phyloP scores from a whole-genome alignment of 305 asterid species.

The Fraxinus platypoda region DNA sequence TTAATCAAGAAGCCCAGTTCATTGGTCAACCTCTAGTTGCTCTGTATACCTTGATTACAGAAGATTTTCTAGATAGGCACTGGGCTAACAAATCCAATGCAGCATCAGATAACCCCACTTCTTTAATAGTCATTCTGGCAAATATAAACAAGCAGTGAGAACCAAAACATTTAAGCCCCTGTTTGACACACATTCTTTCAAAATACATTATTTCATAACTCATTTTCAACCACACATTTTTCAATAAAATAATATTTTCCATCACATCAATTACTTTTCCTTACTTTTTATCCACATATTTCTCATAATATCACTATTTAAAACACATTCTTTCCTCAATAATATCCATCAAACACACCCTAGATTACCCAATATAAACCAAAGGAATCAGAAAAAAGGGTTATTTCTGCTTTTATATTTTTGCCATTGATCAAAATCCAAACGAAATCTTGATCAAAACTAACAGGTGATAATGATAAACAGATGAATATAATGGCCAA shows the following conservation, averaged over 20 bases:
- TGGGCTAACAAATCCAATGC: constrained; percentile 68
- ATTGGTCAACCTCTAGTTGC: constrained; percentile 11
- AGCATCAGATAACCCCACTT: constrained; percentile 63
- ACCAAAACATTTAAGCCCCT: neutral
- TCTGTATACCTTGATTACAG: constrained; percentile 69
- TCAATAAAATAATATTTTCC: too few relatives aligned
- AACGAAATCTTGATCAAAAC: neutral
- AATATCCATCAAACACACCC: too few relatives aligned
- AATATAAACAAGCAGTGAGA: constrained; percentile 4
- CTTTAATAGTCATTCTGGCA: constrained; percentile 59
- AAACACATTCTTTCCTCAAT: too few relatives aligned
- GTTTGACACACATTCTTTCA: too few relatives aligned
- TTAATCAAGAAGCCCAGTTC: constrained; percentile 21
- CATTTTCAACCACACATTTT: too few relatives aligned
- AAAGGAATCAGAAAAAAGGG: neutral
- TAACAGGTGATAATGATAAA: neutral
- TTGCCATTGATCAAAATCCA: neutral
- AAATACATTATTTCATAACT: too few relatives aligned
- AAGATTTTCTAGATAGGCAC: constrained; percentile 67
- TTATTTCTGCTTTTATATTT: neutral
- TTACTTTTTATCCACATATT: too few relatives aligned
- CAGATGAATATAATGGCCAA: neutral
- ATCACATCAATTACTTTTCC: too few relatives aligned
- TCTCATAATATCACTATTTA: too few relatives aligned
- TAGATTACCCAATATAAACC: constrained; percentile 7